These are phyloP conservation scores for Ophiognomonia clavigignenti-juglandacearum DNA, from an alignment of 2,329 filamentous ascomycete genomes.

Conservation along the genomic window DNA sequence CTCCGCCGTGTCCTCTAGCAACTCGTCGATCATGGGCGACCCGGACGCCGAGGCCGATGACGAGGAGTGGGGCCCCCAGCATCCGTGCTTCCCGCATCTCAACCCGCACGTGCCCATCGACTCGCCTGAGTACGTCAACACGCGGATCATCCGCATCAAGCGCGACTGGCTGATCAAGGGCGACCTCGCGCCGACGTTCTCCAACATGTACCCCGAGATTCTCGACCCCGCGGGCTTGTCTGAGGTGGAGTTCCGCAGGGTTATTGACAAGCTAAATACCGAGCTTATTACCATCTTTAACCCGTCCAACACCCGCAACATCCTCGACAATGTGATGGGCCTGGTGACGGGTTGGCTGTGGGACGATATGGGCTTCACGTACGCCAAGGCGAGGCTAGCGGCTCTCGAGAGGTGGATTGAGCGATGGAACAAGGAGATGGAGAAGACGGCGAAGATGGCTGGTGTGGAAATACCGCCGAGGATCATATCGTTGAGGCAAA, in stretches of 20 bases:
- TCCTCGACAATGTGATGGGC: conserved; percentile 74
- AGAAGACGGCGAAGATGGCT: conserved; percentile 43
- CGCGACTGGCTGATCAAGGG: conserved; percentile 89
- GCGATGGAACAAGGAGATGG: conserved; percentile 75
- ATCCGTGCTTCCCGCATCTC: conserved; percentile 90
- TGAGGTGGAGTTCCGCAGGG: conserved; percentile 78
- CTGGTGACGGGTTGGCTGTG: conserved; percentile 88
- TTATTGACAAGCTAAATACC: conserved; percentile 78
- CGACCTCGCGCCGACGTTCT: conserved; percentile 88
- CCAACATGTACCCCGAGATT: conserved; percentile 94
- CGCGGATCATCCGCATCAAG: conserved; percentile 85
- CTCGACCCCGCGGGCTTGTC: conserved; percentile 76
- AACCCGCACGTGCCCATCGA: conserved; percentile 84
- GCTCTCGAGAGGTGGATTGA: conserved; percentile 78
- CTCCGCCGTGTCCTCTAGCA: conserved; percentile 49
- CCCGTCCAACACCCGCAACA: conserved; percentile 71
- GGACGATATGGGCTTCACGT: conserved; percentile 81
- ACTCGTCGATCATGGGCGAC: conserved; percentile 60
- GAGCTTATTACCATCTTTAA: conserved; percentile 74
- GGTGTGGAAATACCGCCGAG: conserved; percentile 56
- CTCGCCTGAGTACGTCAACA: conserved; percentile 69
- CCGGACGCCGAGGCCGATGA: conserved; percentile 61
- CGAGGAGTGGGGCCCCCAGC: conserved; percentile 85
- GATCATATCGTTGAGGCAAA: conserved; percentile 73
- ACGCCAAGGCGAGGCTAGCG: conserved; percentile 66